Evolutionary conservation across 2,329 filamentous ascomycete species (phyloP), one percentile per base, ranked within the genome.

Genomic region (Colletotrichum sublineola): DNA sequence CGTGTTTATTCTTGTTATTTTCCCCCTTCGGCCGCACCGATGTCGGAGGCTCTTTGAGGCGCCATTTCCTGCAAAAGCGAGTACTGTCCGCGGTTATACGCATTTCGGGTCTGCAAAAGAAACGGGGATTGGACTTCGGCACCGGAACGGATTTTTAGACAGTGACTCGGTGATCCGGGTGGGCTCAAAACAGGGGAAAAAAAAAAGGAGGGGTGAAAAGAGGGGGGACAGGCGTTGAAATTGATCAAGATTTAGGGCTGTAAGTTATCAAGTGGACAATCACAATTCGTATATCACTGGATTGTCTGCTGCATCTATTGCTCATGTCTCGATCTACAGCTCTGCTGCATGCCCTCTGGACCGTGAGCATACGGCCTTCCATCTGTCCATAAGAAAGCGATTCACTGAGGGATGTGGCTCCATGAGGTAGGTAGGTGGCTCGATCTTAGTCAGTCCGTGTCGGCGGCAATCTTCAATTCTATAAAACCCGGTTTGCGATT

Each of bases 81-180:
- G n/a, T 18, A 46, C 64, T 50, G 44, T 57, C 56, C 55, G 48
- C 50, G 24, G 46, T 20, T 42, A 65, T 50, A 33, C 50, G 70
- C 70, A 70, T 69, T 36, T 63, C 36, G 53, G 40, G 33, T 73
- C 55, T 56, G 31, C 60, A 64, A 61, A 63, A 50, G 38, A 56
- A 44, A 42, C 11, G 63, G 63, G 56, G 55, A 29, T 67, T 57
- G 55, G 52, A 57, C 53, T 72, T 72, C 48, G 60, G 50, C 58
- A 71, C 61, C 58, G 40, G 50, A 55, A 31, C 40, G 52, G 56
- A 62, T 61, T 72, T 50, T 65, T 72, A 74, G 72, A 74, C 48
- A 46, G 64, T 68, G 61, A 55, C 53, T 56, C 40, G 66, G 66
- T 64, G 66, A 61, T 53, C 60, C 60, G 60, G 40, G 53, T 48